Percentiles rank a stretch among this genome's conserved stretches.
Evolutionary conservation across 1,284 basidiomycete species (phyloP).

Genomic region (Rhodotorula sp.): DNA sequence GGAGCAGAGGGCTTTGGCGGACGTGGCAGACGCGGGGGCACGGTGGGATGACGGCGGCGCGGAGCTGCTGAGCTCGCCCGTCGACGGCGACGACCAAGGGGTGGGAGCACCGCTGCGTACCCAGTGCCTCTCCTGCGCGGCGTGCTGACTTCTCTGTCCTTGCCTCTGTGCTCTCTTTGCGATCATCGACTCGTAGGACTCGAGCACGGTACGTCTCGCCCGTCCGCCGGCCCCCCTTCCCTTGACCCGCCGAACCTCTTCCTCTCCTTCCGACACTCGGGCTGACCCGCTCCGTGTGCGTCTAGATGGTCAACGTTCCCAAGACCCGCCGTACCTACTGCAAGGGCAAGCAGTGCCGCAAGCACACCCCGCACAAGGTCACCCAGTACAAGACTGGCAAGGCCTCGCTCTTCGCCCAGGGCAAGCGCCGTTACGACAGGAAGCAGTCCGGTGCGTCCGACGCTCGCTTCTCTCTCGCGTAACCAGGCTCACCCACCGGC

Average conservation of each 20-base stretch:
- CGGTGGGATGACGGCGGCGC: neutral
- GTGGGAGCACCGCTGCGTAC: neutral
- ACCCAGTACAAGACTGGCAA: slow-evolving; percentile 99
- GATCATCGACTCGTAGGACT: slow-evolving; percentile 1
- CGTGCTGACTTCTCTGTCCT: slow-evolving; percentile 6
- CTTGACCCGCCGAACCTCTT: neutral
- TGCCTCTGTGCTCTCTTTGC: no score
- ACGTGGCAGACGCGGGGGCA: no score
- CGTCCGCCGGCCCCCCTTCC: neutral
- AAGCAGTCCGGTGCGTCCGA: slow-evolving; percentile 45
- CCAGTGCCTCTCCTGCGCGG: neutral
- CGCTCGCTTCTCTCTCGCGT: no score
- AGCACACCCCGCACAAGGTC: slow-evolving; percentile 82
- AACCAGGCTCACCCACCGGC: no score
- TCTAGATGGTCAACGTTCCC: slow-evolving; percentile 83
- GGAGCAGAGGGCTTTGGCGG: no score
- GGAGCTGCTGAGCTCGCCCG: neutral
- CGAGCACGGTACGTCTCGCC: slow-evolving; percentile 23
- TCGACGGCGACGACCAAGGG: neutral
- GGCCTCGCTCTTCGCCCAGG: slow-evolving; percentile 93
- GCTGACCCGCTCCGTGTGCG: neutral
- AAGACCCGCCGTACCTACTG: slow-evolving; percentile 77
- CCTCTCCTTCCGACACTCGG: neutral
- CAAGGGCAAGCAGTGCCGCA: slow-evolving; percentile 93
- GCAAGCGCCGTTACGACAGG: slow-evolving; percentile 94